Conservation (phyloP, 2,329 filamentous ascomycete species). For the Colletotrichum orchidophilum region DNA sequence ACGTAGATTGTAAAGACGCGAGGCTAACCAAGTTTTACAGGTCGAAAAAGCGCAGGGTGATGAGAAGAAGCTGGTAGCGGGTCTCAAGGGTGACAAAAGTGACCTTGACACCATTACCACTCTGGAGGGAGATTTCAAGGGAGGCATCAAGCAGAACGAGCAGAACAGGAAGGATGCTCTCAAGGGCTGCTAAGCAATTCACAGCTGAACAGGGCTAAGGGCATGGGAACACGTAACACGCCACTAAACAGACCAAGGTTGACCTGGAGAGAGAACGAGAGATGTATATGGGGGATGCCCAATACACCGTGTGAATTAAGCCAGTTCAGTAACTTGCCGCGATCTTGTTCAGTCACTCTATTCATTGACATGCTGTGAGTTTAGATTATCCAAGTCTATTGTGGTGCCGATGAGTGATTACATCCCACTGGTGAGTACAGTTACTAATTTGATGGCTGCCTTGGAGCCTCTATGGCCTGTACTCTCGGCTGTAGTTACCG, state of each 20-base stretch:
- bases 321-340: background rate
- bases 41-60: slow-evolving; percentile 9
- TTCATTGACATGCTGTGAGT: no score
- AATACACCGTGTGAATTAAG: background rate
- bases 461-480: no score
- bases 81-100: background rate
- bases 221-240: background rate
- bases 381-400: no score
- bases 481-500: no score
- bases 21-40: background rate
- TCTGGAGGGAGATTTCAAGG: slow-evolving; percentile 30
- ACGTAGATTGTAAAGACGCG: background rate
- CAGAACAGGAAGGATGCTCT: slow-evolving; percentile 13
- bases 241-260: background rate
- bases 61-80: slow-evolving; percentile 2
- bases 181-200: background rate
- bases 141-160: slow-evolving; percentile 35
- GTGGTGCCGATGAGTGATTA: no score
- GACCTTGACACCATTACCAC: background rate
- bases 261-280: background rate
- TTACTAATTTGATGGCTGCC: no score
- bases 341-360: no score
- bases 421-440: no score
- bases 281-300: background rate
- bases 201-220: background rate